A percentile compares a stretch with the other conserved stretches of the same genome.
Conservation (phyloP, 1,284 basidiomycete genomes). For the Cystobasidium slooffiae region DNA sequence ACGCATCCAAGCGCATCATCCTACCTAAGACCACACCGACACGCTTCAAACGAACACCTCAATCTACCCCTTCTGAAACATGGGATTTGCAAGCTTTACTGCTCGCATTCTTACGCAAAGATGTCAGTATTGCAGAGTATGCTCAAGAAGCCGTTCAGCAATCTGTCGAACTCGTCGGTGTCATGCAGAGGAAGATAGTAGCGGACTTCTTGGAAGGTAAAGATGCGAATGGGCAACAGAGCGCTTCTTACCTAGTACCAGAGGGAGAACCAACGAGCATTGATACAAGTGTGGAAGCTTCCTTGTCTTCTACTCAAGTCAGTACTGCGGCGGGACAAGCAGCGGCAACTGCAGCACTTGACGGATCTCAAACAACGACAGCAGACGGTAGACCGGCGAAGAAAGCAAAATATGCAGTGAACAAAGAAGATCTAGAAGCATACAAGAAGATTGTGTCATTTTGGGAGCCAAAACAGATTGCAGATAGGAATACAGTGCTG, state of each 20-base stretch:
- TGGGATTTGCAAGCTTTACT: constrained; percentile 79
- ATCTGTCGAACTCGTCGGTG: constrained; percentile 74
- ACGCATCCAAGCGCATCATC: constrained; percentile 35
- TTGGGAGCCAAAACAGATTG: constrained; percentile 56
- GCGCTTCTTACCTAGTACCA: constrained; percentile 26
- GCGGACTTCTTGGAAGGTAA: constrained; percentile 81
- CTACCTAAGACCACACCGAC: constrained; percentile 74
- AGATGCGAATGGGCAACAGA: constrained; percentile 54
- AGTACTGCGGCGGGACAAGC: constrained; percentile 67
- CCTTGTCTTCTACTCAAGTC: constrained; percentile 54
- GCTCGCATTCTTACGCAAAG: constrained; percentile 74
- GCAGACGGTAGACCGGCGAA: constrained; percentile 64
- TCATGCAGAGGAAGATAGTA: constrained; percentile 80
- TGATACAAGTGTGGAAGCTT: constrained; percentile 33
- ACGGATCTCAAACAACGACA: constrained; percentile 7
- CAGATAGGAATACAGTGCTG: constrained; percentile 74
- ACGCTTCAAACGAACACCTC: constrained; percentile 67
- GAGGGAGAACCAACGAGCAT: constrained; percentile 21
- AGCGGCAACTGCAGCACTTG: constrained; percentile 25
- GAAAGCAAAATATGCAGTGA: constrained; percentile 69
- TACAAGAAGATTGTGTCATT: constrained; percentile 75
- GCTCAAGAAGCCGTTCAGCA: constrained; percentile 78
- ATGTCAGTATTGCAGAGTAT: constrained; percentile 77
- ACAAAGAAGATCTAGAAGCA: constrained; percentile 74
- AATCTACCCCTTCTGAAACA: constrained; percentile 65